phyloP scores from a whole-genome alignment of 495 filamentous ascomycete genomes.

The Daldinia childiae region DNA sequence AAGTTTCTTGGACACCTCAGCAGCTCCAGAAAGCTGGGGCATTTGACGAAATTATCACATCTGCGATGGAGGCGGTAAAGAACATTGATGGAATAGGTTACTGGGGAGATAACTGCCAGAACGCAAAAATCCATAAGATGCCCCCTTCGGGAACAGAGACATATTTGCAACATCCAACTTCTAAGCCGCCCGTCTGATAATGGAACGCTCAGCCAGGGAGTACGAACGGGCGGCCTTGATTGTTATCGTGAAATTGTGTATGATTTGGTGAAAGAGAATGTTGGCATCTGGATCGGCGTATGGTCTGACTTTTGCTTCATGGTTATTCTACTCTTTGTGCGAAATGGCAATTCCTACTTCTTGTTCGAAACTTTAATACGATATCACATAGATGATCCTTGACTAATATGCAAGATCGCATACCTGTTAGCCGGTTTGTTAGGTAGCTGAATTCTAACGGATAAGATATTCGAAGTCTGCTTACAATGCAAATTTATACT shows the following conservation, averaged over 20 bases:
- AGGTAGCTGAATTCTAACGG: neutral
- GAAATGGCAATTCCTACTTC: neutral
- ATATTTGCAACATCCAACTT: neutral
- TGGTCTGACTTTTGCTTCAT: neutral
- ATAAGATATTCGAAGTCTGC: neutral
- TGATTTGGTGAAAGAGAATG: neutral
- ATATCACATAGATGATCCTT: neutral
- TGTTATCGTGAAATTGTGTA: neutral
- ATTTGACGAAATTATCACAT: slow-evolving; percentile 42
- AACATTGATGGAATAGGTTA: slow-evolving; percentile 51
- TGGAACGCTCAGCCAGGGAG: neutral
- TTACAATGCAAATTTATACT: neutral
- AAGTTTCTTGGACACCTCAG: slow-evolving; percentile 49
- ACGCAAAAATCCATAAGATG: slow-evolving; percentile 4
- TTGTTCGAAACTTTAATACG: neutral
- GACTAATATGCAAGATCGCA: neutral
- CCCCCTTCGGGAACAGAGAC: neutral
- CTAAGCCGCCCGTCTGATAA: neutral
- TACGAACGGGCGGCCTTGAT: neutral
- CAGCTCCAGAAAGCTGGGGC: slow-evolving; percentile 37
- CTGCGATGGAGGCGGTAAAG: slow-evolving; percentile 46
- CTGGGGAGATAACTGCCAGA: slow-evolving; percentile 43
- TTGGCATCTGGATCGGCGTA: neutral
- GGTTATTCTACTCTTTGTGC: neutral
- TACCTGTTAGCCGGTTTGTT: neutral